phyloP scores from a whole-genome alignment of 2,329 filamentous ascomycete genomes.

The Dothideomycetes sp. region DNA sequence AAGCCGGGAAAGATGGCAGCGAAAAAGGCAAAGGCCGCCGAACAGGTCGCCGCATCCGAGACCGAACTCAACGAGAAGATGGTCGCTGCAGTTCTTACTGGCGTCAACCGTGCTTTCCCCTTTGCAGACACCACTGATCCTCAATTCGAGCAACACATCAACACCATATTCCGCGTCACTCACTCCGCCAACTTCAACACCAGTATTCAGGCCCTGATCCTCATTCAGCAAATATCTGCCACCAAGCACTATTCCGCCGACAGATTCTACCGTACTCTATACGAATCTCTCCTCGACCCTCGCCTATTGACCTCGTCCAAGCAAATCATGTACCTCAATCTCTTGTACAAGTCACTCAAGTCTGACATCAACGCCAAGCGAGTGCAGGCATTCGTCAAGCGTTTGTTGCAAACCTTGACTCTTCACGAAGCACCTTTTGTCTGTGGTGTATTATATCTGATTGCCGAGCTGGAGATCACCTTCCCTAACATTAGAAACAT shows the following conservation, averaged over 20 bases:
- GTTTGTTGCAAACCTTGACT: conserved; percentile 76
- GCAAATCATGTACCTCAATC: conserved; percentile 87
- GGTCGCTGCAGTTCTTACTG: conserved; percentile 81
- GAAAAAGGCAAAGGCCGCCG: conserved; percentile 33
- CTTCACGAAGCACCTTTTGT: conserved; percentile 89
- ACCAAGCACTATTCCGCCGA: conserved; percentile 75
- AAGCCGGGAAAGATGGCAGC: conserved; percentile 45
- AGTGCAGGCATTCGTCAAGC: conserved; percentile 92
- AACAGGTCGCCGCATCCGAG: conserved; percentile 29
- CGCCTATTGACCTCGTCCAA: conserved; percentile 85
- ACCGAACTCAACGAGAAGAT: conserved; percentile 80
- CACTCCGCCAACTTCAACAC: conserved; percentile 99
- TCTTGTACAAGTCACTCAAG: conserved; percentile 81
- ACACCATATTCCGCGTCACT: conserved; percentile 90
- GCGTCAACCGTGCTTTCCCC: conserved; percentile 91
- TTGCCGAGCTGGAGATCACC: conserved; percentile 67
- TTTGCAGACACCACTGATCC: conserved; percentile 76
- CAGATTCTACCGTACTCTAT: conserved; percentile 88
- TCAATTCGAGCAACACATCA: conserved; percentile 76
- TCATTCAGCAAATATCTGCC: conserved; percentile 85
- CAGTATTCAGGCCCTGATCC: conserved; percentile 84
- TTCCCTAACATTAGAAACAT: conserved; percentile 76
- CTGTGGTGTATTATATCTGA: conserved; percentile 83
- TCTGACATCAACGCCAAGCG: conserved; percentile 81
- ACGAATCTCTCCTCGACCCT: conserved; percentile 88